Base-by-base conservation (phyloP, 495 filamentous ascomycete species). In the Hypoxylon subgilvum region DNA sequence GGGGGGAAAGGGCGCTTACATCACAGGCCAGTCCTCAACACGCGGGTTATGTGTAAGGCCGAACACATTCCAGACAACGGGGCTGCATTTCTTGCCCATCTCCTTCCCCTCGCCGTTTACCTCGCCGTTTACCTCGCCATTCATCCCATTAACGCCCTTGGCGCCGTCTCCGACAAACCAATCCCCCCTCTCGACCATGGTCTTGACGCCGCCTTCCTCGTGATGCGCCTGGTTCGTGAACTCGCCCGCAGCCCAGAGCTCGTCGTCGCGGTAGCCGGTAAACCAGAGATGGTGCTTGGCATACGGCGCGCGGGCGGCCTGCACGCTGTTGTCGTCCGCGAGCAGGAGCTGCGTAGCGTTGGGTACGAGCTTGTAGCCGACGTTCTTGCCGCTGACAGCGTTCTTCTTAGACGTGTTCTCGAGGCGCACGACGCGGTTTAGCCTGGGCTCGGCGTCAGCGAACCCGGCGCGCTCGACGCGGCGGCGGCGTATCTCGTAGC, bases 231-330 rank as follows among this genome's bases (percentile, higher is more conserved):
- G 92, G 58, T 96, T 89, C 2, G 92, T 96, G 69, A 93, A 96
- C 67, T 86, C 82, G 5, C 92, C 92, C 6, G 86, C 91, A 0
- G 92, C 85, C 66, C 84, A 96, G 3, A 95, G 72, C 69, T 96
- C 92, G 5, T 79, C 84, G 49, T 95, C 91, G 32, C 75, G 78
- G 69, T 95, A 88, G 16, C 81, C 82, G 1, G 90, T 92, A 3
- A 93, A 84, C 76, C 92, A 96, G 41, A 96, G 79, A 45, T 88
- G 87, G 57, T 86, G 86, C 63, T 88, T 89, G 0, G 88, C 88
- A 62, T 92, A 96, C 72, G 93, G 90, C 12, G 90, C 89, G 9
- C 92, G 82, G 51, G 82, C 82, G 62, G 83, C 80, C 63, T 95
- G 84, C 69, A 84, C 86, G 58, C 80, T 83, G 9, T 85, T 79